phyloP scores from a whole-genome alignment of 129 eudicot species.

The Gnaphalium uliginosum region DNA sequence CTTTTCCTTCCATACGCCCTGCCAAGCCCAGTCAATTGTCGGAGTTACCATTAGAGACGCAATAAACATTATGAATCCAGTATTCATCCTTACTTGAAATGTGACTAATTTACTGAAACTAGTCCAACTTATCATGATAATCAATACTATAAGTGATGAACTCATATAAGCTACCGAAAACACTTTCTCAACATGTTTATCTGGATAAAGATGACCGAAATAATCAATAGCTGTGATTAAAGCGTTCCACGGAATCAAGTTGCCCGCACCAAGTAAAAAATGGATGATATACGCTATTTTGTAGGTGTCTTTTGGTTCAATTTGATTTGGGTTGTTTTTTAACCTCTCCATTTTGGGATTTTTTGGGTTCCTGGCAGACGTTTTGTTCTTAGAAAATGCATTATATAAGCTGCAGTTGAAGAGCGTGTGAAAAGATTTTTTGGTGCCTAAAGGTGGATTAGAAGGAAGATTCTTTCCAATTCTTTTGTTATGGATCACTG shows the following conservation, averaged over 20 bases:
- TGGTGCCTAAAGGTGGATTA: conserved; percentile 18
- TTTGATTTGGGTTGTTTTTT: conserved; percentile 33
- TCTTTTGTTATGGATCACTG: conserved; percentile 34
- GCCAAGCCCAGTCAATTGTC: conserved; percentile 50
- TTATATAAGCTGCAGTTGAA: conserved; percentile 23
- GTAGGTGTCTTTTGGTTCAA: conserved; percentile 58
- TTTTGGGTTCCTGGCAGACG: not conserved
- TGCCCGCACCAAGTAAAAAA: conserved; percentile 93
- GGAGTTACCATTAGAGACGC: conserved; percentile 61
- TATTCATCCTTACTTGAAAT: conserved; percentile 67
- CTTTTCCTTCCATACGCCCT: conserved; percentile 6
- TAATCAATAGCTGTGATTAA: conserved; percentile 83
- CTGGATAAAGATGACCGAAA: conserved; percentile 68
- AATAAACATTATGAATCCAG: conserved; percentile 70
- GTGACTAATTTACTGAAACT: conserved; percentile 39
- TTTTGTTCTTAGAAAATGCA: conserved; percentile 18
- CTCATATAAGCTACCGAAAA: conserved; percentile 84
- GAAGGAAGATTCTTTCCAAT: conserved; percentile 38
- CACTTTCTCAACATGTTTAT: conserved; percentile 66
- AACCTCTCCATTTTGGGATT: conserved; percentile 41
- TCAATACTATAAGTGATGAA: conserved; percentile 55
- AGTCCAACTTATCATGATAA: conserved; percentile 43
- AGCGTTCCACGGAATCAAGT: conserved; percentile 89
- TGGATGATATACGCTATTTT: conserved; percentile 69
- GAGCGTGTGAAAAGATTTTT: conserved; percentile 29